phyloP scores from a whole-genome alignment of 805 yeast genomes.

The Candida khao-thaluensis region DNA sequence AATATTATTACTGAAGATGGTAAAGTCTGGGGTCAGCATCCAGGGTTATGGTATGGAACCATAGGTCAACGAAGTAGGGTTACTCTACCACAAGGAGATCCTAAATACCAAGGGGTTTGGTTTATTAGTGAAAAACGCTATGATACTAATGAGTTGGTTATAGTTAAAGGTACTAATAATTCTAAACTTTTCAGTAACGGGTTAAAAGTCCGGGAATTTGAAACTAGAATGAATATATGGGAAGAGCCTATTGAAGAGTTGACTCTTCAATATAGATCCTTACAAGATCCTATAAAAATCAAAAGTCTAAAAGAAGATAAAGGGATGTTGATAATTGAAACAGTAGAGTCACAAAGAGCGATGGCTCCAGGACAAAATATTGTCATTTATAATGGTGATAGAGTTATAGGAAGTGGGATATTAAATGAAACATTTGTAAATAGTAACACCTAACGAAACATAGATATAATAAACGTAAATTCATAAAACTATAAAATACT shows the following conservation, averaged over 20 bases:
- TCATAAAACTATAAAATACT: conserved; percentile 4
- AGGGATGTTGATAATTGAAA: conserved; percentile 28
- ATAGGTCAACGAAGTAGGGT: conserved; percentile 83
- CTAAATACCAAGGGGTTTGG: conserved; percentile 77
- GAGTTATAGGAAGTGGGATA: conserved; percentile 59
- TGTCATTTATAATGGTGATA: conserved; percentile 65
- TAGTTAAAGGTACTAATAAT: conserved; percentile 69
- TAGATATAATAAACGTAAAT: neutral
- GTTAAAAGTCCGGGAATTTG: conserved; percentile 41
- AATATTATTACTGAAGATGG: conserved; percentile 77
- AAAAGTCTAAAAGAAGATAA: conserved; percentile 18
- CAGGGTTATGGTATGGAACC: conserved; percentile 93
- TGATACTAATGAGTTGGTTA: conserved; percentile 68
- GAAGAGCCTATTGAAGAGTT: conserved; percentile 9
- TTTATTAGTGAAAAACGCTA: conserved; percentile 71
- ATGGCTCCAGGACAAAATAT: conserved; percentile 89
- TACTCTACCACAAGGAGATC: conserved; percentile 88
- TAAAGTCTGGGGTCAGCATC: conserved; percentile 72
- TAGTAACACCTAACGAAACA: too few species aligned
- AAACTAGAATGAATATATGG: conserved; percentile 40
- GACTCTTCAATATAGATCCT: conserved; percentile 65
- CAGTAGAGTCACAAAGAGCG: conserved; percentile 57
- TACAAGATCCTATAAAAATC: conserved; percentile 56
- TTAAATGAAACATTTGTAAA: conserved; percentile 15
- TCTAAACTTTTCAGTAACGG: conserved; percentile 48